Conservation (phyloP, 352 stramenopile species). For the Phytopythium sindhum region DNA sequence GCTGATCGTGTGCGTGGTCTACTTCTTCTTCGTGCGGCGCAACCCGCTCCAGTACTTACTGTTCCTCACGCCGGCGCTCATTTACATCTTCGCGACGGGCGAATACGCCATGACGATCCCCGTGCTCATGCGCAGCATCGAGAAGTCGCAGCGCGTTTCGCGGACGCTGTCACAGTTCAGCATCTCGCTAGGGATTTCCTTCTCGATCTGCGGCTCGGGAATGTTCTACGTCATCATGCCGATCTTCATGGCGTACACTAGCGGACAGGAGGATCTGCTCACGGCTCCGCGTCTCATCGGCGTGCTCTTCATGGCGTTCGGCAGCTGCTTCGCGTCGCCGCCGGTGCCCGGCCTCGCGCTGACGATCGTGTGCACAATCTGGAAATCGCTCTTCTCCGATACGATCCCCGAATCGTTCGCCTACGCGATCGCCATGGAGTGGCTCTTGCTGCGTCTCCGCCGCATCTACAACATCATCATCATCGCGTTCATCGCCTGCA, state of each 20-base stretch:
- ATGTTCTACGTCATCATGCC: slow-evolving; percentile 48
- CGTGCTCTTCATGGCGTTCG: slow-evolving; percentile 37
- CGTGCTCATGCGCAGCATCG: slow-evolving; percentile 58
- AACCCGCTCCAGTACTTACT: slow-evolving; percentile 59
- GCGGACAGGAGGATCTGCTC: slow-evolving; percentile 31
- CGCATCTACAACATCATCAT: slow-evolving; percentile 63
- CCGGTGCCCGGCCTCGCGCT: slow-evolving; percentile 28
- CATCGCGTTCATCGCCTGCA: slow-evolving; percentile 57
- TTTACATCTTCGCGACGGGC: slow-evolving; percentile 52
- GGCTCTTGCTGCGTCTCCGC: slow-evolving; percentile 49
- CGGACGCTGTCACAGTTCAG: slow-evolving; percentile 61
- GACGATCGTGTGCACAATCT: slow-evolving; percentile 59
- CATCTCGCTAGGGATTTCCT: slow-evolving; percentile 42
- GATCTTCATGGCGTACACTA: slow-evolving; percentile 68
- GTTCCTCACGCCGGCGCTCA: slow-evolving; percentile 46
- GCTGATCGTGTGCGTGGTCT: slow-evolving; percentile 45
- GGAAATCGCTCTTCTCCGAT: slow-evolving; percentile 36
- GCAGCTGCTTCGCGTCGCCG: slow-evolving; percentile 52
- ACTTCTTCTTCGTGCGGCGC: slow-evolving; percentile 56
- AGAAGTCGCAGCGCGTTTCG: slow-evolving; percentile 57
- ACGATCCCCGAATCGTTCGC: slow-evolving; percentile 37
- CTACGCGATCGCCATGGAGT: slow-evolving; percentile 46
- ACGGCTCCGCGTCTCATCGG: slow-evolving; percentile 37
- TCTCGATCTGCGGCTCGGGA: slow-evolving; percentile 49
- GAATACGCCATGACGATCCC: slow-evolving; percentile 51